A percentile compares a stretch with the other conserved stretches of the same genome.
Conservation (phyloP, 768 basidiomycete genomes). For the Boletellus ananas region DNA sequence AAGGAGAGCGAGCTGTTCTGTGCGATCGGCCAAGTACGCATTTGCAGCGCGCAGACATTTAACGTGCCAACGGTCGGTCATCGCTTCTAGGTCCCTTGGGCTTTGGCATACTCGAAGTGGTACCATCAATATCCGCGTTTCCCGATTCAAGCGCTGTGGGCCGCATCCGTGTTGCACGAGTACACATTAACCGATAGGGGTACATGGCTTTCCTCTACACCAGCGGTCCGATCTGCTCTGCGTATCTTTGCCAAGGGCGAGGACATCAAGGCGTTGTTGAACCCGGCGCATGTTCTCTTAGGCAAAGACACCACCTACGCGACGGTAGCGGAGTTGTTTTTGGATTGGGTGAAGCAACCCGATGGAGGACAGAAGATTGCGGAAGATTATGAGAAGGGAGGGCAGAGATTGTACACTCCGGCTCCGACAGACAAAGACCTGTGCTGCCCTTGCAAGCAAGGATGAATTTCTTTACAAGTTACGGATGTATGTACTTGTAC, state of each 20-base stretch:
- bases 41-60: conserved; percentile 1
- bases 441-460: background rate
- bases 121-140: conserved; percentile 57
- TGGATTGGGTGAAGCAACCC: conserved; percentile 40
- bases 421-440: conserved; percentile 21
- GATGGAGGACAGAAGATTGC: conserved; percentile 46
- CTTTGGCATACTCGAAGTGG: conserved; percentile 48
- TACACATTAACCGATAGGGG: conserved; percentile 55
- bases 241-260: conserved; percentile 40
- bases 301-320: conserved; percentile 26
- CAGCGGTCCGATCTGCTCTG: conserved; percentile 30
- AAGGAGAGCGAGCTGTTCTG: conserved; percentile 50
- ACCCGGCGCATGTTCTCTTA: conserved; percentile 45
- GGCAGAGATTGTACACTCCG: conserved; percentile 29
- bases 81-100: conserved; percentile 50
- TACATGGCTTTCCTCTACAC: conserved; percentile 43
- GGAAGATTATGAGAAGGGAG: conserved; percentile 35
- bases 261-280: conserved; percentile 40
- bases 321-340: conserved; percentile 36
- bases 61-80: background rate
- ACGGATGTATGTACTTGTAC: background rate
- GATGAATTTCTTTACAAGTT: too few relatives aligned
- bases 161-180: conserved; percentile 45
- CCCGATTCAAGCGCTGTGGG: conserved; percentile 46
- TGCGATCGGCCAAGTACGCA: conserved; percentile 43